A percentile compares a stretch with the other conserved stretches of the same genome.
phyloP scores from a whole-genome alignment of 768 basidiomycete species.

The Psilocybe cubensis region DNA sequence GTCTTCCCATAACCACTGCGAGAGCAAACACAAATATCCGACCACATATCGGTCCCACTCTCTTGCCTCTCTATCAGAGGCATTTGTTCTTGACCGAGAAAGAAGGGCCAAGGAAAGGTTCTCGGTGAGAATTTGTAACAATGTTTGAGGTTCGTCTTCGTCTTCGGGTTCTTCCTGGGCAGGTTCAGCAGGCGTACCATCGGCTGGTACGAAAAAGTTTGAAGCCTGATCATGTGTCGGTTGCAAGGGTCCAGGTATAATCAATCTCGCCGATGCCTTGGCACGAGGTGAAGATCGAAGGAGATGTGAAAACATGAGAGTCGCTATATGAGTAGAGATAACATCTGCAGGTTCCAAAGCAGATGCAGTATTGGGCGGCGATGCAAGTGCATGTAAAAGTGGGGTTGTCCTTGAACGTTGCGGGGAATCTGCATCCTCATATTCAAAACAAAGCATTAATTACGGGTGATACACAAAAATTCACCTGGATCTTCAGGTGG shows the following conservation, averaged over 20 bases:
- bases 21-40: constrained; percentile 80
- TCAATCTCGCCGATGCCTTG: constrained; percentile 65
- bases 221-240: constrained; percentile 36
- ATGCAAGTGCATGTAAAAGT: constrained; percentile 68
- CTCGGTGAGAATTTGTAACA: constrained; percentile 87
- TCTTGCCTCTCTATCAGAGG: constrained; percentile 70
- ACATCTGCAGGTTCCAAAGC: constrained; percentile 56
- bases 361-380: constrained; percentile 58
- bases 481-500: constrained; percentile 55
- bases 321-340: constrained; percentile 73
- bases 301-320: constrained; percentile 80
- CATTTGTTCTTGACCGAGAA: constrained; percentile 68
- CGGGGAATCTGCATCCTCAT: constrained; percentile 26
- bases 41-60: constrained; percentile 93
- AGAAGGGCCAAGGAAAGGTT: constrained; percentile 88
- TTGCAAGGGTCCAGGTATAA: constrained; percentile 53
- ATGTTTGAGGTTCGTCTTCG: constrained; percentile 67
- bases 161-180: constrained; percentile 43
- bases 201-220: constrained; percentile 79
- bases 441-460: neutral
- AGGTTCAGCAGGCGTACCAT: constrained; percentile 47
- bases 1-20: constrained; percentile 98
- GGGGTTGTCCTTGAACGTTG: constrained; percentile 59
- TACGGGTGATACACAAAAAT: neutral
- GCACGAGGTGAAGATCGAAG: constrained; percentile 67